phyloP scores from a whole-genome alignment of 2,329 filamentous ascomycete species.

The Myotisia sp. region DNA sequence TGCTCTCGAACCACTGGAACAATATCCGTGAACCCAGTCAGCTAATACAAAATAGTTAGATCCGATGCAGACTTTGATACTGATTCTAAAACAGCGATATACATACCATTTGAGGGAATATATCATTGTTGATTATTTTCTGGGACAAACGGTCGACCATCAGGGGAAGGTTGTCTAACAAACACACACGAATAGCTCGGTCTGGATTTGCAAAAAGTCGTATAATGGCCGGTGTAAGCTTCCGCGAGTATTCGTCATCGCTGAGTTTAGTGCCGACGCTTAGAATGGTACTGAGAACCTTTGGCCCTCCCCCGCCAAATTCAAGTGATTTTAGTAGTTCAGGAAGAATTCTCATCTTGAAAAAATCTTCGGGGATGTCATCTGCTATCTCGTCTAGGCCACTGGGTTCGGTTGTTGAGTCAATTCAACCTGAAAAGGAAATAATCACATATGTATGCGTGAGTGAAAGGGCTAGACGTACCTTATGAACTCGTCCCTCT shows the following conservation, averaged over 20 bases:
- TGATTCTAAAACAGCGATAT: neutral
- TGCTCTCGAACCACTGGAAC: conserved; percentile 89
- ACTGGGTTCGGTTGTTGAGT: conserved; percentile 19
- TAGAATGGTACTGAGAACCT: conserved; percentile 75
- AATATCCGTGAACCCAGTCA: conserved; percentile 86
- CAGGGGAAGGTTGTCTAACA: conserved; percentile 71
- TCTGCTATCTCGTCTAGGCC: conserved; percentile 77
- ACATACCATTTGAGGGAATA: conserved; percentile 79
- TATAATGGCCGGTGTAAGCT: conserved; percentile 72
- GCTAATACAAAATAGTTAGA: conserved; percentile 35
- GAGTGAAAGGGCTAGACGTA: conserved; percentile 22
- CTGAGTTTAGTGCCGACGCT: conserved; percentile 80
- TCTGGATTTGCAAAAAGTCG: conserved; percentile 84
- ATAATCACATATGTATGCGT: too few species aligned
- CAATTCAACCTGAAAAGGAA: conserved; percentile 14
- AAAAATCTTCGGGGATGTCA: conserved; percentile 95
- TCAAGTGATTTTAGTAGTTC: conserved; percentile 98
- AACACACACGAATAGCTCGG: conserved; percentile 75
- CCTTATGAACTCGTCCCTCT: conserved; percentile 74
- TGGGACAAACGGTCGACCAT: conserved; percentile 87
- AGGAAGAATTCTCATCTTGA: conserved; percentile 90
- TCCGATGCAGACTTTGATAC: too few species aligned
- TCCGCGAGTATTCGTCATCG: conserved; percentile 75
- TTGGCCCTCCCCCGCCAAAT: conserved; percentile 87
- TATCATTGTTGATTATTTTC: conserved; percentile 86